Evolutionary conservation across 2,329 filamentous ascomycete species (phyloP), one percentile per base, ranked within the genome.

Genomic region (Xylaria sp.): DNA sequence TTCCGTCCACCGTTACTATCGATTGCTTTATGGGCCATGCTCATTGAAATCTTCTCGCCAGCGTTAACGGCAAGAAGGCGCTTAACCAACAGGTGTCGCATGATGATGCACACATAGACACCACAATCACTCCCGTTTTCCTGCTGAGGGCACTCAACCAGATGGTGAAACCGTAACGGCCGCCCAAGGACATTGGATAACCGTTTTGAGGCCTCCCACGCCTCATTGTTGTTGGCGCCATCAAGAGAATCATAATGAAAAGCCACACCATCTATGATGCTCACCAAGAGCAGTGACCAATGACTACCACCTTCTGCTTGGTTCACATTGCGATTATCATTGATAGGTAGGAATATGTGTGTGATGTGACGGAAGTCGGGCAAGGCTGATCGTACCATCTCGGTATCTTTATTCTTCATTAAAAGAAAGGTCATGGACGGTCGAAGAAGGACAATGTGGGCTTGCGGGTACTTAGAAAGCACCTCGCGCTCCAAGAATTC

Each of bases 171-270:
- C 21, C 90, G 85, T 19, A 97, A 81, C 4, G 85, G 85, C 65
- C 88, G 87, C 39, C 86, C 85, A 0, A 98, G 85, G 34, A 98
- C 82, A 36, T 84, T 82, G 30, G 87, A 85, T 51, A 99, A 84
- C 75, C 93, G 92, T 56, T 86, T 82, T 0, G 91, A 89, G 6
- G 92, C 91, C 1, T 87, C 82, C 59, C 87, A 85, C 0, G 93
- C 96, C 72, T 97, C 92, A 50, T 85, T 82, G 68, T 88, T 87
- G 80, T 99, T 98, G 47, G 89, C 87, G 1, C 90, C 89, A 1
- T 88, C 87, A 30, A 98, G 85, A 0, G 92, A 95, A 81, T 99
- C 96, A 82, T 99, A 99, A 83, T 99, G 96, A 80, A 99, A 99
- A 0, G 95, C 93, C 2, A 97, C 90, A 8, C 93, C 90, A 78